Conservation (phyloP, 2,329 filamentous ascomycete genomes). For the Diaporthe australafricana region DNA sequence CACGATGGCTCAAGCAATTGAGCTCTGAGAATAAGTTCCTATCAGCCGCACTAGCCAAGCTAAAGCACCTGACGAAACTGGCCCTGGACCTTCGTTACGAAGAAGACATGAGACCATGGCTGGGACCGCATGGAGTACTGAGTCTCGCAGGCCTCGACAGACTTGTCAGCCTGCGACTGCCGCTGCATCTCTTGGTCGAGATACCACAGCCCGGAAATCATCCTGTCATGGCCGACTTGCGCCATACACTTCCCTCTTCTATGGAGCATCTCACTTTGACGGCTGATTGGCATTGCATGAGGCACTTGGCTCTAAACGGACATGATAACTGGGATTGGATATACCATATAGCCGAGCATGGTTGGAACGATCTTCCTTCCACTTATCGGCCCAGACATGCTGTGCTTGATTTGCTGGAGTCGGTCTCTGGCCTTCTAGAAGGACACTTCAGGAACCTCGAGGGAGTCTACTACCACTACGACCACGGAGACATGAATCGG, state of each 20-base stretch:
- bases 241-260: background rate
- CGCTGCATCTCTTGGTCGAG: background rate
- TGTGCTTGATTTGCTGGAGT: no score
- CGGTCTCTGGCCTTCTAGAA: no score
- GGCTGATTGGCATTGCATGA: no score
- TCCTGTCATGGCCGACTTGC: background rate
- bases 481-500: no score
- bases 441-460: no score
- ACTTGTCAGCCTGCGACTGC: background rate
- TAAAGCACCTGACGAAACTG: background rate
- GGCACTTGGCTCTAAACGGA: no score
- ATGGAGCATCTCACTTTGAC: background rate
- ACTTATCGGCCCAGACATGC: no score
- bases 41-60: background rate
- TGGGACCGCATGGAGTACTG: background rate
- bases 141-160: background rate
- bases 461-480: no score
- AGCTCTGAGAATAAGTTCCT: background rate
- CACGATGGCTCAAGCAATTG: no score
- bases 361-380: no score
- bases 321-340: no score
- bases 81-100: background rate
- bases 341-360: no score
- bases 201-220: background rate
- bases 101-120: background rate